phyloP scores from a whole-genome alignment of 176 grass and related monocot genomes.

The Chrysopogon serrulatus region DNA sequence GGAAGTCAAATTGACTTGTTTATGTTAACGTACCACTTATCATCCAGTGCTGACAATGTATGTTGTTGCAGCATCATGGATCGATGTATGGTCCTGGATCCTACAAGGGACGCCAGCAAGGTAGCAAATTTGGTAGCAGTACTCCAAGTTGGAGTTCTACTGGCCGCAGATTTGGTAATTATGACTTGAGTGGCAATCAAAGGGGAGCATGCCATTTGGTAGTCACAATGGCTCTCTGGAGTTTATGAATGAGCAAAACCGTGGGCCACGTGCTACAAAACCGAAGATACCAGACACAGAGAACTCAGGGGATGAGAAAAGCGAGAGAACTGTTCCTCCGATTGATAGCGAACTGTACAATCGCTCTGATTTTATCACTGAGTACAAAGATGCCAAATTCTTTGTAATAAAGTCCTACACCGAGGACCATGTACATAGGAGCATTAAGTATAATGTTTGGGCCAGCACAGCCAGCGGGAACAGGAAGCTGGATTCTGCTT shows the following conservation, averaged over 20 bases:
- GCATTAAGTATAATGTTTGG: slow-evolving; percentile 71
- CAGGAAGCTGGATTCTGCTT: slow-evolving; percentile 61
- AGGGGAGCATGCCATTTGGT: slow-evolving; percentile 40
- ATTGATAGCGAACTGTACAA: slow-evolving; percentile 48
- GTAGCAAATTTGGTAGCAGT: slow-evolving; percentile 31
- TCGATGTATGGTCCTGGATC: slow-evolving; percentile 40
- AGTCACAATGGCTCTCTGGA: slow-evolving; percentile 53
- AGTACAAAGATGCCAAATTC: slow-evolving; percentile 62
- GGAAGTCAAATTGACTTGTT: slow-evolving; percentile 1
- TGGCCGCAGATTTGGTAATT: slow-evolving; percentile 36
- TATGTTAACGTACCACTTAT: background rate
- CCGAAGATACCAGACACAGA: slow-evolving; percentile 49
- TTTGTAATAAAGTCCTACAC: slow-evolving; percentile 78
- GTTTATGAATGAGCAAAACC: slow-evolving; percentile 69
- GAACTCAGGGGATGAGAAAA: slow-evolving; percentile 47
- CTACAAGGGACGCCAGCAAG: slow-evolving; percentile 41
- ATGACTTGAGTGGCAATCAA: slow-evolving; percentile 36
- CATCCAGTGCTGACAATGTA: slow-evolving; percentile 25
- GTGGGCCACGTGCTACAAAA: slow-evolving; percentile 58
- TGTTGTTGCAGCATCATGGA: slow-evolving; percentile 49
- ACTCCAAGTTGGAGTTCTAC: slow-evolving; percentile 36
- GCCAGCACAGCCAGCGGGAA: slow-evolving; percentile 54
- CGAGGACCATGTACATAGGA: slow-evolving; percentile 69
- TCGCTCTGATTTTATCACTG: slow-evolving; percentile 44
- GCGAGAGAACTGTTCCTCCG: slow-evolving; percentile 4